Percentiles rank a stretch among this genome's conserved stretches.
phyloP scores from a whole-genome alignment of 495 filamentous ascomycete species.

The Talaromyces nanjingensis region DNA sequence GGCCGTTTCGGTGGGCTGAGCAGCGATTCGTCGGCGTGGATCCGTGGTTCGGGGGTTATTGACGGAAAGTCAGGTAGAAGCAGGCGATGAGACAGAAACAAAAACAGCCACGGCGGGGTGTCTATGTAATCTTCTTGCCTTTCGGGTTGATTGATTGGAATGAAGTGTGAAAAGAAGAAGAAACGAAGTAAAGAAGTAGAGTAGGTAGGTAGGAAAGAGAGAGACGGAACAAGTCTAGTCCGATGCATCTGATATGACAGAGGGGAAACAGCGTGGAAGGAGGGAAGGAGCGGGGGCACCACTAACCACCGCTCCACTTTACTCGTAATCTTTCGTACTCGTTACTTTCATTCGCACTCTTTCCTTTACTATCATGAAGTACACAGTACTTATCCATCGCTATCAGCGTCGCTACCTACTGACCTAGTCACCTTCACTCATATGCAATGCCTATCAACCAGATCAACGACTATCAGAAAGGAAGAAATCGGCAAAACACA shows the following conservation, averaged over 20 bases:
- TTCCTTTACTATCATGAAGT: not conserved
- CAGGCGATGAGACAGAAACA: not conserved
- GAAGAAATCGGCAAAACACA: not conserved
- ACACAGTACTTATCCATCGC: not conserved
- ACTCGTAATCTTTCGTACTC: not conserved
- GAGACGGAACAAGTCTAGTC: not conserved
- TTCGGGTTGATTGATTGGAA: not conserved
- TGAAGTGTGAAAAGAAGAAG: too few relatives aligned
- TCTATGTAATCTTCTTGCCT: not conserved
- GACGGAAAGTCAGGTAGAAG: conserved; percentile 3
- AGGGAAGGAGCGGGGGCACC: not conserved
- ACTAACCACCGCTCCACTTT: not conserved
- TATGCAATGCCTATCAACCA: not conserved
- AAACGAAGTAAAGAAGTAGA: not conserved
- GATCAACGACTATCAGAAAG: not conserved
- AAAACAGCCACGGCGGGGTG: not conserved
- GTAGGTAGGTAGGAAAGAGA: not conserved
- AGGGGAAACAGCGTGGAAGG: not conserved
- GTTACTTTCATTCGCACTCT: not conserved
- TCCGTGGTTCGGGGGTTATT: conserved; percentile 1
- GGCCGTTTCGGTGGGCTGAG: not conserved
- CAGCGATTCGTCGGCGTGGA: conserved; percentile 4
- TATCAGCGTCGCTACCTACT: not conserved
- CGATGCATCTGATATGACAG: not conserved
- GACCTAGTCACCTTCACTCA: not conserved